Evolutionary conservation across 2,329 filamentous ascomycete species (phyloP).

Genomic region (Rhynchosporium agropyri): DNA sequence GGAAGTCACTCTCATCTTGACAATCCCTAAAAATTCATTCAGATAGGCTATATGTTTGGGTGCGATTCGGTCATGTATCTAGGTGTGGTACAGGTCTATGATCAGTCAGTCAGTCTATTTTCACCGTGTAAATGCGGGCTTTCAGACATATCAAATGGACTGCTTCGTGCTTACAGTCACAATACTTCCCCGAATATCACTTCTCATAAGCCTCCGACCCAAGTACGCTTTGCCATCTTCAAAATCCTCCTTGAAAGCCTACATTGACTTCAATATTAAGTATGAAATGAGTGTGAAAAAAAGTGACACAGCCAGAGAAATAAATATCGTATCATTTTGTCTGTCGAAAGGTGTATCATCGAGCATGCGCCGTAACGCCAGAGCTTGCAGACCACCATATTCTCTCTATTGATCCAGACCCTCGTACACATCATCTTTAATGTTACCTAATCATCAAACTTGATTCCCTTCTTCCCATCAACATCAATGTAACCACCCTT

Average conservation of each 20-base stretch:
- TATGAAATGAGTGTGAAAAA: background rate
- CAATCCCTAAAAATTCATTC: no score
- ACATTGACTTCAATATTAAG: background rate
- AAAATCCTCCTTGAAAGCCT: background rate
- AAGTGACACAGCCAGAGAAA: background rate
- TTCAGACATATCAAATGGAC: background rate
- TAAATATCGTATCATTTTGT: slow-evolving; percentile 1
- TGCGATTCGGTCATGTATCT: background rate
- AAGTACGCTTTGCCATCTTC: background rate
- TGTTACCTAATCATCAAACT: slow-evolving; percentile 79
- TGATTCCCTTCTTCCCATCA: slow-evolving; percentile 78
- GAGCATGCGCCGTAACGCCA: slow-evolving; percentile 14
- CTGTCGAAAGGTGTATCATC: slow-evolving; percentile 15
- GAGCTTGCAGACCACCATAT: slow-evolving; percentile 3
- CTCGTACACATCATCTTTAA: background rate
- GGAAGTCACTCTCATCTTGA: background rate
- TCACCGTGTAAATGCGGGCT: background rate
- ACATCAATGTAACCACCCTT: slow-evolving; percentile 88
- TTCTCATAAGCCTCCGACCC: background rate
- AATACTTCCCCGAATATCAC: background rate
- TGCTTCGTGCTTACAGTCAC: background rate
- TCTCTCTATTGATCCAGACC: background rate
- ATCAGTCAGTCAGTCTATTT: background rate
- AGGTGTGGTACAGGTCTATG: background rate
- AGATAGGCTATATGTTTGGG: background rate